phyloP scores from a whole-genome alignment of 371 early-diverging fungal genomes.

The Batkoa obscura region DNA sequence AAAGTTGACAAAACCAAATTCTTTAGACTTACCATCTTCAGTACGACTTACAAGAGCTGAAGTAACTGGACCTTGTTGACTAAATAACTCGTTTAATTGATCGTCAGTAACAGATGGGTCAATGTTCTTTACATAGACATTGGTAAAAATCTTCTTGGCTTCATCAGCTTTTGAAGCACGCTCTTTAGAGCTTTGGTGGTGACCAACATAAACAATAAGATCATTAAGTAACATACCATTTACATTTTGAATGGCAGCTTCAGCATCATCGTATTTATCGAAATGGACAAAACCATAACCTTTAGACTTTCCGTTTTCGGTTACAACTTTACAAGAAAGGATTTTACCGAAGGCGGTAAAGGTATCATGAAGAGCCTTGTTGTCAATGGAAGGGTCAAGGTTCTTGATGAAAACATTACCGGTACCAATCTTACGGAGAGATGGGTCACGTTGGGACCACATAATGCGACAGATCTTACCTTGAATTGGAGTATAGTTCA shows the following conservation, averaged over 20 bases:
- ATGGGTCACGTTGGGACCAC: slow-evolving; percentile 98
- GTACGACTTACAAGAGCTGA: slow-evolving; percentile 57
- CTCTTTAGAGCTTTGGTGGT: slow-evolving; percentile 83
- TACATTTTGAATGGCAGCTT: slow-evolving; percentile 90
- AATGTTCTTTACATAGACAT: slow-evolving; percentile 97
- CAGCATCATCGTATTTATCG: slow-evolving; percentile 87
- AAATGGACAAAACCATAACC: slow-evolving; percentile 99
- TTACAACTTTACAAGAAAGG: slow-evolving; percentile 95
- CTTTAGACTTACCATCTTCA: slow-evolving; percentile 68
- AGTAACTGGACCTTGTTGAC: slow-evolving; percentile 67
- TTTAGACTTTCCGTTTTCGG: slow-evolving; percentile 70
- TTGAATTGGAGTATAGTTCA: slow-evolving; percentile 91
- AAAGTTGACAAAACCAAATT: slow-evolving; percentile 97
- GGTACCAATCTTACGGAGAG: slow-evolving; percentile 75
- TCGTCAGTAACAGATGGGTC: slow-evolving; percentile 66
- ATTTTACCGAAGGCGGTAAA: slow-evolving; percentile 98
- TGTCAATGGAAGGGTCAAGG: slow-evolving; percentile 88
- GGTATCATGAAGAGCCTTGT: slow-evolving; percentile 97
- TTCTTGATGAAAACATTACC: slow-evolving; percentile 99
- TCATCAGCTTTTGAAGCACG: slow-evolving; percentile 86
- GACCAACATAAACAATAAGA: slow-evolving; percentile 79
- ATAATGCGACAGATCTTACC: slow-evolving; percentile 93
- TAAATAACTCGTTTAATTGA: slow-evolving; percentile 67
- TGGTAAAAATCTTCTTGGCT: slow-evolving; percentile 81
- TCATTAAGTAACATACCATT: slow-evolving; percentile 98